Evolutionary conservation across 345 rosid genomes (phyloP).

Genomic region (Moricandia moricandioides): DNA sequence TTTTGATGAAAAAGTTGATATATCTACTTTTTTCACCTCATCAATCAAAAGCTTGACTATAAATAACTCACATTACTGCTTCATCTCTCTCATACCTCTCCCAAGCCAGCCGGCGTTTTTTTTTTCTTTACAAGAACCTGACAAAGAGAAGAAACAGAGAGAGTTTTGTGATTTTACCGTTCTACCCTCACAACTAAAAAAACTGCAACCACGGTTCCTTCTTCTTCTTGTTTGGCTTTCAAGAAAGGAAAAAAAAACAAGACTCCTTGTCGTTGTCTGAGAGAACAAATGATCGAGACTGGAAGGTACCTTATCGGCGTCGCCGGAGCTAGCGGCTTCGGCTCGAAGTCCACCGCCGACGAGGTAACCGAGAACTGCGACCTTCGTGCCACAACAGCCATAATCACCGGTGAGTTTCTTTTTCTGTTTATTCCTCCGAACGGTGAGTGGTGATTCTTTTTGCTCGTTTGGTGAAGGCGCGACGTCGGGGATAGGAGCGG

Average conservation of each 20-base stretch:
- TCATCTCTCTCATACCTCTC: background rate
- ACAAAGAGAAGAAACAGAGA: constrained; percentile 22
- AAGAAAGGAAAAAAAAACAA: background rate
- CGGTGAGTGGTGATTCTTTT: background rate
- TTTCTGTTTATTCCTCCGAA: background rate
- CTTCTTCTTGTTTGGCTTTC: background rate
- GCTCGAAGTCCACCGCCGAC: constrained; percentile 92
- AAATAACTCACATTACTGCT: constrained; percentile 15
- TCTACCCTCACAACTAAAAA: constrained; percentile 25
- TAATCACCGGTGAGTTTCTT: constrained; percentile 68
- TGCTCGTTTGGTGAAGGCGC: constrained; percentile 49
- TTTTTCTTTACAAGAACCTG: constrained; percentile 40
- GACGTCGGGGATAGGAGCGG: constrained; percentile 97
- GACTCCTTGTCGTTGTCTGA: background rate
- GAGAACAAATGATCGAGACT: constrained; percentile 59
- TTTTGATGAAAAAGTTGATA: background rate
- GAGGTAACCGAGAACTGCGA: constrained; percentile 63
- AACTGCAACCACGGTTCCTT: constrained; percentile 28
- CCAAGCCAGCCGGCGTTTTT: constrained; percentile 41
- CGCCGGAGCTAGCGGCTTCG: constrained; percentile 74
- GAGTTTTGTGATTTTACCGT: background rate
- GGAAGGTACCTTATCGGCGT: constrained; percentile 76
- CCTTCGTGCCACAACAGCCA: constrained; percentile 65
- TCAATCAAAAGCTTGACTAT: constrained; percentile 25
- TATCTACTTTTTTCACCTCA: constrained; percentile 6